A percentile compares a stretch with the other conserved stretches of the same genome.
Conservation (phyloP, 768 basidiomycete species). For the Hysterangium stoloniferum region DNA sequence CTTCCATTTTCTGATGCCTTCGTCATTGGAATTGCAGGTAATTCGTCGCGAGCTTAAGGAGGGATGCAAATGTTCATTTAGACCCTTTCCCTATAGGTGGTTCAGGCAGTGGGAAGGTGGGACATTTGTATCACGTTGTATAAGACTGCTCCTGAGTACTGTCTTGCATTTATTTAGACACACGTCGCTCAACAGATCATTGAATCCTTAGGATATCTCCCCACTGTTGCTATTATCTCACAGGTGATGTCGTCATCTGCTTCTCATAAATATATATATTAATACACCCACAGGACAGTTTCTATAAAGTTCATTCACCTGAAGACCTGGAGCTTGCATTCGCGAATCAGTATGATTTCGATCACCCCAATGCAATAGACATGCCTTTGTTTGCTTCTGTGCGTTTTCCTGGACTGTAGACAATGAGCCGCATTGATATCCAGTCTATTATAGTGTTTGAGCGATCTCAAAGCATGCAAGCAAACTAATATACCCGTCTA, state of each 20-base stretch:
- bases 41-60: conserved; percentile 14
- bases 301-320: conserved; percentile 74
- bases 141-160: background rate
- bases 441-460: conserved; percentile 51
- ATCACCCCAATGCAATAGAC: conserved; percentile 91
- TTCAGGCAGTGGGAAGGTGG: conserved; percentile 84
- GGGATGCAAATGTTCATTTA: background rate
- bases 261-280: background rate
- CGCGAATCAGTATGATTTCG: conserved; percentile 74
- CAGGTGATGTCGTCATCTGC: conserved; percentile 40
- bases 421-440: background rate
- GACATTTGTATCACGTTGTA: background rate
- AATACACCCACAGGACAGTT: conserved; percentile 62
- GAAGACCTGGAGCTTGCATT: conserved; percentile 83
- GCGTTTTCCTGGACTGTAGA: conserved; percentile 19
- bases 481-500: conserved; percentile 91
- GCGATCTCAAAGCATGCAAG: conserved; percentile 76
- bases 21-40: conserved; percentile 79
- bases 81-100: conserved; percentile 44
- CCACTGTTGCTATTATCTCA: conserved; percentile 84
- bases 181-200: conserved; percentile 82
- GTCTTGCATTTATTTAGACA: conserved; percentile 40
- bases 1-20: conserved; percentile 65
- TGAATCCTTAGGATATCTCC: conserved; percentile 71
- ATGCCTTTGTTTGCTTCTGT: conserved; percentile 79